Evolutionary conservation across 176 grass and related monocot genomes (phyloP).

Genomic region (Bothriochloa decipiens): DNA sequence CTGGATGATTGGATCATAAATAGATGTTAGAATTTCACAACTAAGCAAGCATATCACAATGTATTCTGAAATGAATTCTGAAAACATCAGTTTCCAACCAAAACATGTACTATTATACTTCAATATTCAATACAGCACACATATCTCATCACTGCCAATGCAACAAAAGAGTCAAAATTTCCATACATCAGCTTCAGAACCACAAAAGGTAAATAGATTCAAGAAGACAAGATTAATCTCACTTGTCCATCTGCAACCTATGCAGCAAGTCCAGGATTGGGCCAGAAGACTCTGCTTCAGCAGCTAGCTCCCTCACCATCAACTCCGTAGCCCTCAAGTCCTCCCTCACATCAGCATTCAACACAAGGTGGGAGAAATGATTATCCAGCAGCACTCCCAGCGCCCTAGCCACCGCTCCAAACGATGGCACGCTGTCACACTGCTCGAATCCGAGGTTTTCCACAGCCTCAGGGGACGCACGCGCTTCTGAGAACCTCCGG

Average conservation of each 20-base stretch:
- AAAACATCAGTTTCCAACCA: background rate
- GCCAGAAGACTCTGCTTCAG: constrained; percentile 52
- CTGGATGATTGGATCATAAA: background rate
- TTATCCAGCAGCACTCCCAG: constrained; percentile 71
- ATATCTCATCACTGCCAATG: constrained; percentile 14
- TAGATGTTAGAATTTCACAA: background rate
- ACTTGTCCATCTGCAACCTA: constrained; percentile 49
- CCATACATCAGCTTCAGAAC: background rate
- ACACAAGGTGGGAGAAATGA: constrained; percentile 78
- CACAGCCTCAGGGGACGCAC: constrained; percentile 13
- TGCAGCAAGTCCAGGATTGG: constrained; percentile 53
- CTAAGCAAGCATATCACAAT: background rate
- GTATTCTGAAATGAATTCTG: background rate
- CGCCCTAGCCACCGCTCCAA: constrained; percentile 47
- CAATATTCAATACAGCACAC: background rate
- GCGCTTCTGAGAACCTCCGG: constrained; percentile 49
- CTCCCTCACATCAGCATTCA: constrained; percentile 63
- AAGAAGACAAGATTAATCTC: background rate
- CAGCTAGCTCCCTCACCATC: constrained; percentile 48
- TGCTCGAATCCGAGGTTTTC: constrained; percentile 45
- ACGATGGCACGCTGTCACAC: constrained; percentile 60
- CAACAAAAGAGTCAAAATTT: constrained; percentile 34
- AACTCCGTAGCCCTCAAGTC: constrained; percentile 47
- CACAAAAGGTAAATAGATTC: constrained; percentile 21
- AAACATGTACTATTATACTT: background rate